Evolutionary conservation across 2,329 filamentous ascomycete genomes (phyloP), one percentile per base, ranked within the genome.

Genomic region (Penicillium psychrosexuale): DNA sequence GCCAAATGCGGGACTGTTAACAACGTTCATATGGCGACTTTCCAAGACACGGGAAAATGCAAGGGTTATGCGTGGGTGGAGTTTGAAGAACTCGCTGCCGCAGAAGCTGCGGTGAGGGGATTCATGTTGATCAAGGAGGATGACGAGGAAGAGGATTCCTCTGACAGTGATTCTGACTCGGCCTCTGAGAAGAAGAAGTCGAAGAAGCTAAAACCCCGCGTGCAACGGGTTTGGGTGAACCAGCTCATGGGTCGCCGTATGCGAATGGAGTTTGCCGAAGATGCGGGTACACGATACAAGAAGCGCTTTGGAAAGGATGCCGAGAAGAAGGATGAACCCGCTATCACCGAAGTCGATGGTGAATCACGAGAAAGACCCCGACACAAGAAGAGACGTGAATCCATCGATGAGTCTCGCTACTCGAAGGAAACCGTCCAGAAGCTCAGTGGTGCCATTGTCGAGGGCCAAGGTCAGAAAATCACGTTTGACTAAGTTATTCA

Each of bases 51-150:
- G 19, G 94, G 94, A 40, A 99, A 97, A 77, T 99, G 94, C 79
- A 97, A 97, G 77, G 95, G 94, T 17, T 99, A 88, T 75, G 94
- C 88, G 6, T 99, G 94, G 92, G 85, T 99, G 58, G 90, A 90
- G 58, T 99, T 97, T 74, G 86, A 87, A 69, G 86, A 91, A 47
- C 69, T 92, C 11, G 85, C 89, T 53, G 83, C 88, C 0, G 91
- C 91, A 0, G 84, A 86, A 47, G 82, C 82, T 66, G 90, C 89
- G 3, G 91, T 96, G 61, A 87, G 86, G 69, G 93, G 93, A 0
- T 97, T 89, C 66, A 82, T 91, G 57, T 84, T 85, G 75, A 81
- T 91, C 33, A 64, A 74, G 49, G 72, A 78, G 56, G 71, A 78
- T 2, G 78, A 78, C 24, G 72, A 75, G 19, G 71, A 75, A n/a